phyloP scores from a whole-genome alignment of 2,329 filamentous ascomycete genomes.

The Alternaria panax region DNA sequence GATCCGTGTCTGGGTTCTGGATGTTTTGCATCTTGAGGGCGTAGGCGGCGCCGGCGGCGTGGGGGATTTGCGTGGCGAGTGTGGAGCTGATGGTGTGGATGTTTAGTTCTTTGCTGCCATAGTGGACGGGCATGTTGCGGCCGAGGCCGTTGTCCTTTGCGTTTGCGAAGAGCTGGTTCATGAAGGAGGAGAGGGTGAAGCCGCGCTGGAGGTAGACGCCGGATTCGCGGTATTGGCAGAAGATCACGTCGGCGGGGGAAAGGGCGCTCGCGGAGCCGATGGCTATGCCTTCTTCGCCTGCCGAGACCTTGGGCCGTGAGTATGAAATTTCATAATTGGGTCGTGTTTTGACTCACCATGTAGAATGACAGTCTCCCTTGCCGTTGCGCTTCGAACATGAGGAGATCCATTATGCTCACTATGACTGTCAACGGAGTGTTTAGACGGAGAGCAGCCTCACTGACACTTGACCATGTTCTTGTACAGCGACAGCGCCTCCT shows the following conservation, averaged over 20 bases:
- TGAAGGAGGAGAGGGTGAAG: conserved; percentile 86
- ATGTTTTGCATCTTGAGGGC: conserved; percentile 82
- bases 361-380: conserved; percentile 96
- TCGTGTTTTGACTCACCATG: conserved; percentile 71
- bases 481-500: conserved; percentile 68
- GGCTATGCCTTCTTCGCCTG: conserved; percentile 92
- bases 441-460: conserved; percentile 8
- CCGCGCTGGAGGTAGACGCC: conserved; percentile 91
- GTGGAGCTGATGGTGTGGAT: conserved; percentile 90
- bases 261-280: conserved; percentile 88
- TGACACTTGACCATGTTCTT: conserved; percentile 68
- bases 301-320: conserved; percentile 63
- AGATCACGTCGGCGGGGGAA: conserved; percentile 84
- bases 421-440: conserved; percentile 10
- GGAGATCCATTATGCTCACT: conserved; percentile 88
- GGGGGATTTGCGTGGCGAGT: conserved; percentile 86
- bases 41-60: conserved; percentile 86
- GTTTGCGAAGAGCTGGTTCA: conserved; percentile 94
- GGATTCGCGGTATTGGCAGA: conserved; percentile 92
- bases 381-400: conserved; percentile 97
- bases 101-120: conserved; percentile 82
- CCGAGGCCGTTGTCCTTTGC: conserved; percentile 79
- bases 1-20: conserved; percentile 68
- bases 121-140: conserved; percentile 97
- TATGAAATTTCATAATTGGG: not conserved